These are phyloP conservation scores for Hyaloscypha hepaticicola DNA, from an alignment of 495 filamentous ascomycete genomes.

Conservation along the genomic window DNA sequence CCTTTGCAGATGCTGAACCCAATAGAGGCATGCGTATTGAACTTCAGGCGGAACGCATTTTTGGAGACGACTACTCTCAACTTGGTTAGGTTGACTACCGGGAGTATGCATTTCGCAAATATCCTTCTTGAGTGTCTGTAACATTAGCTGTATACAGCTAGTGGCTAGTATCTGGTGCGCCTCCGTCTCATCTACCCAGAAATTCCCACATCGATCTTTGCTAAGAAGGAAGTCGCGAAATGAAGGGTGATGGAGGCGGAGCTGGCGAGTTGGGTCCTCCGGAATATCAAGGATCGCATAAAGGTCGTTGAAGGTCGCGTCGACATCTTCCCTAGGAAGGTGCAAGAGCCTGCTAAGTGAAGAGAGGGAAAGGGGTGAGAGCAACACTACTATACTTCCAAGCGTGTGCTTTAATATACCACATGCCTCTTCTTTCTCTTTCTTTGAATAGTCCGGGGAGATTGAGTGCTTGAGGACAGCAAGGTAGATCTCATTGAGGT, in stretches of 20 bases:
- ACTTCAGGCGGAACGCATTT: no score
- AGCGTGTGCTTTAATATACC: background rate
- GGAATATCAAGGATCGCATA: no score
- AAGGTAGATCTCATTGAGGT: slow-evolving; percentile 1
- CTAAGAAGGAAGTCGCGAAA: no score
- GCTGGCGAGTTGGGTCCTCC: background rate
- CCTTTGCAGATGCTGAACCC: no score
- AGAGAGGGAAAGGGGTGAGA: slow-evolving; percentile 7
- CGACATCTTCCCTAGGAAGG: background rate
- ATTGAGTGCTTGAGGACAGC: no score
- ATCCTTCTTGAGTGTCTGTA: background rate
- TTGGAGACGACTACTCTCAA: background rate
- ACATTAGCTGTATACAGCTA: background rate
- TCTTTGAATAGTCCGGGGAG: background rate
- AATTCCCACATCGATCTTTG: no score
- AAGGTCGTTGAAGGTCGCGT: background rate
- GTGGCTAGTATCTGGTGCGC: background rate
- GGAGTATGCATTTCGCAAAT: no score
- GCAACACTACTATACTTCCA: slow-evolving; percentile 2
- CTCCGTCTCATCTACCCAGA: no score
- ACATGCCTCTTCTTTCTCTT: no score
- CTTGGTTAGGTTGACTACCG: no score
- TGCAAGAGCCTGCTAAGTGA: background rate
- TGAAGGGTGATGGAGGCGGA: no score
- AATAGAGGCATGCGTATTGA: no score